phyloP scores from a whole-genome alignment of 108 stramenopile species.

The Stephanodiscus minutulus region DNA sequence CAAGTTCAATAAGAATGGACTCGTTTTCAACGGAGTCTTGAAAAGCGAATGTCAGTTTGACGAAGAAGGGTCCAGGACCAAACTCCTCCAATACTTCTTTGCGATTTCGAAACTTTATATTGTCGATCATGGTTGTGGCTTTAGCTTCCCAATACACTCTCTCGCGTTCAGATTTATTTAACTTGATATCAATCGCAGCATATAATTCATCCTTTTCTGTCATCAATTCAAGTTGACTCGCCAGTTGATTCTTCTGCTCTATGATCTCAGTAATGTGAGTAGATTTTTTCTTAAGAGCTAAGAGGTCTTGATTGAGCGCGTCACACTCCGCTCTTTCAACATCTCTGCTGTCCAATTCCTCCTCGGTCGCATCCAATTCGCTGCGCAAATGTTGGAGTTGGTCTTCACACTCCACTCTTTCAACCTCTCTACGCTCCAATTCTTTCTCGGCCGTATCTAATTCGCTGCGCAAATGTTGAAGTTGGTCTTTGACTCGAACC shows the following conservation, averaged over 20 bases:
- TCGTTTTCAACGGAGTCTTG: slow-evolving; percentile 11
- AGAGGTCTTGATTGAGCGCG: slow-evolving; percentile 10
- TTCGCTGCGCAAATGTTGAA: slow-evolving; percentile 8
- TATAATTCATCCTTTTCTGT: background rate
- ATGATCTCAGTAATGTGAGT: background rate
- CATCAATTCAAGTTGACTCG: background rate
- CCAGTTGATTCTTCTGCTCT: background rate
- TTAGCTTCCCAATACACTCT: slow-evolving; percentile 10
- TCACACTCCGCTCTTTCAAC: slow-evolving; percentile 47
- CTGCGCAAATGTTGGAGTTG: slow-evolving; percentile 1
- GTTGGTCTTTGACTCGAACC: background rate
- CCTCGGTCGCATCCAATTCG: slow-evolving; percentile 18
- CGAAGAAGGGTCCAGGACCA: slow-evolving; percentile 37
- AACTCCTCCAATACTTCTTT: slow-evolving; percentile 26
- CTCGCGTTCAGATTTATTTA: background rate
- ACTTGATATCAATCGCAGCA: background rate
- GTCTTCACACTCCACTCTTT: slow-evolving; percentile 40
- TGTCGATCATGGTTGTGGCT: slow-evolving; percentile 12
- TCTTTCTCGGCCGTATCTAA: slow-evolving; percentile 22
- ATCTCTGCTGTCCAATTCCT: slow-evolving; percentile 41
- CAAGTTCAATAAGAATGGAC: slow-evolving; percentile 34
- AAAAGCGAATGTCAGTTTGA: slow-evolving; percentile 22
- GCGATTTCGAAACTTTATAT: slow-evolving; percentile 10
- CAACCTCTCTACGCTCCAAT: slow-evolving; percentile 41
- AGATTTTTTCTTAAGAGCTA: background rate